These are phyloP conservation scores for Candida ipomoeae DNA, from an alignment of 805 yeast genomes.

Conservation along the genomic window DNA sequence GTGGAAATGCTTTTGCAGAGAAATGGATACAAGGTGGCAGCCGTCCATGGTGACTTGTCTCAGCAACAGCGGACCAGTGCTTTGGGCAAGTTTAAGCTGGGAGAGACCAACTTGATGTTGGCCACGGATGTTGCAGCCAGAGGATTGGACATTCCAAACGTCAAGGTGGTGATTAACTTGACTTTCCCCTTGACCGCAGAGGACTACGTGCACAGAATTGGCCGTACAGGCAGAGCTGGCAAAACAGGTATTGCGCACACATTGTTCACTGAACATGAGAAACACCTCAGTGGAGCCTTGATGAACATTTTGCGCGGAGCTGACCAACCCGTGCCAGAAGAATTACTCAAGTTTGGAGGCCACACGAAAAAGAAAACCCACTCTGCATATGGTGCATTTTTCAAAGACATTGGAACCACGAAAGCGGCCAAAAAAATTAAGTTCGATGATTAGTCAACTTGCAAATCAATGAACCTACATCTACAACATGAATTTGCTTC, in stretches of 20 bases:
- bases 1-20: constrained; percentile 71
- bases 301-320: constrained; percentile 92
- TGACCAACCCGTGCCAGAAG: constrained; percentile 93
- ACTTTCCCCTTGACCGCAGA: constrained; percentile 96
- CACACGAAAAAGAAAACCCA: constrained; percentile 98
- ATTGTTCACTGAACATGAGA: constrained; percentile 92
- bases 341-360: constrained; percentile 89
- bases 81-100: constrained; percentile 76
- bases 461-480: background rate
- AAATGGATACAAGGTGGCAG: constrained; percentile 79
- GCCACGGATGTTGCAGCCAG: constrained; percentile 99
- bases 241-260: constrained; percentile 93
- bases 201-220: constrained; percentile 95
- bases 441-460: constrained; percentile 44
- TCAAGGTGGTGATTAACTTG: constrained; percentile 88
- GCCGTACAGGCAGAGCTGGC: constrained; percentile 98
- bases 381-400: constrained; percentile 97
- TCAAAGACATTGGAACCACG: constrained; percentile 82
- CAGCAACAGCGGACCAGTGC: constrained; percentile 92
- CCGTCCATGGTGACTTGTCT: constrained; percentile 92
- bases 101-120: constrained; percentile 67
- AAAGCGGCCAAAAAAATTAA: constrained; percentile 87
- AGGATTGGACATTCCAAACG: constrained; percentile 97
- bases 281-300: constrained; percentile 91
- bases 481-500: background rate